phyloP scores from a whole-genome alignment of 2,329 filamentous ascomycete genomes.

The Dothideomycetes sp. region DNA sequence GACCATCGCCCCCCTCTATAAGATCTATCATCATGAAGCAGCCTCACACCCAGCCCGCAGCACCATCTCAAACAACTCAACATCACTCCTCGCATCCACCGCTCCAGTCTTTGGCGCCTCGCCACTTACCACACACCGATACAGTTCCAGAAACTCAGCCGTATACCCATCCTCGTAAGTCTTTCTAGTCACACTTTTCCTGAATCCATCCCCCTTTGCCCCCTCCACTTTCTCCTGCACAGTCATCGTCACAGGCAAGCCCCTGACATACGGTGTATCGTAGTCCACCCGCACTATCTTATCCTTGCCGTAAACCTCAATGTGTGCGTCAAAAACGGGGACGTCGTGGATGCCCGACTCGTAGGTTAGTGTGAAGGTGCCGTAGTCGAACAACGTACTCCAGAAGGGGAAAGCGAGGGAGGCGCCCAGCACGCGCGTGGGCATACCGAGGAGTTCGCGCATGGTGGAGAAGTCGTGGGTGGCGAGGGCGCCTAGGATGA shows the following conservation, averaged over 20 bases:
- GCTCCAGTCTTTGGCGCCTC: too few relatives aligned
- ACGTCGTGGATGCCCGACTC: slow-evolving; percentile 45
- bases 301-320: slow-evolving; percentile 40
- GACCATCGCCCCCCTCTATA: too few relatives aligned
- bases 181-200: too few relatives aligned
- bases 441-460: slow-evolving; percentile 42
- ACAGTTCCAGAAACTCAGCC: too few relatives aligned
- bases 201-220: too few relatives aligned
- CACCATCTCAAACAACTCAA: too few relatives aligned
- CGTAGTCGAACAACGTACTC: slow-evolving; percentile 35
- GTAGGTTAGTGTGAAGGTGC: slow-evolving; percentile 42
- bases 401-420: slow-evolving; percentile 29
- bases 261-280: slow-evolving; percentile 47
- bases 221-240: too few relatives aligned
- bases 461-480: slow-evolving; percentile 44
- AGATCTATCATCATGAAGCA: too few relatives aligned
- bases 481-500: slow-evolving; percentile 37
- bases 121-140: too few relatives aligned
- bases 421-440: slow-evolving; percentile 33
- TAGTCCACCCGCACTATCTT: slow-evolving; percentile 46
- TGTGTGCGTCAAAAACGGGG: slow-evolving; percentile 40
- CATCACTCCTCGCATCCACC: too few relatives aligned
- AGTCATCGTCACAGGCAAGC: slow-evolving; percentile 37
- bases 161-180: too few relatives aligned
- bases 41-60: too few relatives aligned